Evolutionary conservation across 208 protist species (phyloP).

Genomic region (Trypanosoma theileri): DNA sequence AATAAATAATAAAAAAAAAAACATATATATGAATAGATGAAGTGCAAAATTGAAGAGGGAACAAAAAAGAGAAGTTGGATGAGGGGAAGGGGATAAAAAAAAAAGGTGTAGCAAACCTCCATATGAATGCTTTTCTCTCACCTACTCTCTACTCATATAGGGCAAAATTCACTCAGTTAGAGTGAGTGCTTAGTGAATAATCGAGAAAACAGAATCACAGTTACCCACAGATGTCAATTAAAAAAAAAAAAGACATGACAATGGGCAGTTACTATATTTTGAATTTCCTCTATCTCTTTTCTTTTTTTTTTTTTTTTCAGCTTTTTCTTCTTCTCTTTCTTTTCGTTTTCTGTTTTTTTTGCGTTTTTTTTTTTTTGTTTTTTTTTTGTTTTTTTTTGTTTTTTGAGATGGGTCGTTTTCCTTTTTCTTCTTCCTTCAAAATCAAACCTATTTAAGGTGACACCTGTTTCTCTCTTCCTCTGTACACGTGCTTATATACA

Average conservation of each 20-base stretch:
- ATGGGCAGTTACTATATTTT: background rate
- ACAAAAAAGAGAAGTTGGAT: background rate
- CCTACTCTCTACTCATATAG: no score
- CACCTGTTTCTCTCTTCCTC: background rate
- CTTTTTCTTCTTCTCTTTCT: constrained; percentile 12
- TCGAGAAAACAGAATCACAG: no score
- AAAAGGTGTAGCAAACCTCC: background rate
- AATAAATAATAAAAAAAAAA: constrained; percentile 8
- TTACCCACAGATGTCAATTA: no score
- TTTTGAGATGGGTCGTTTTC: background rate
- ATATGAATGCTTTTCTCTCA: constrained; percentile 1
- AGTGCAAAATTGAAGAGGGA: background rate
- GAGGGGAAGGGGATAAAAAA: background rate
- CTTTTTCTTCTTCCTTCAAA: background rate
- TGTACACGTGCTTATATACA: background rate
- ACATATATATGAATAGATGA: background rate
- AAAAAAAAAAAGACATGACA: no score
- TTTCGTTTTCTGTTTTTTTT: constrained; percentile 7
- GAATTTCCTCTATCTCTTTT: background rate
- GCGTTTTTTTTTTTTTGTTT: background rate
- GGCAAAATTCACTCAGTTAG: no score
- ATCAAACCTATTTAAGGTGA: background rate
- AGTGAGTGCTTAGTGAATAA: no score
- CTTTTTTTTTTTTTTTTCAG: constrained; percentile 16
- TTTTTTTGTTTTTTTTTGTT: background rate